Evolutionary conservation across 352 stramenopile species (phyloP).

Genomic region (Pythium monospermum): DNA sequence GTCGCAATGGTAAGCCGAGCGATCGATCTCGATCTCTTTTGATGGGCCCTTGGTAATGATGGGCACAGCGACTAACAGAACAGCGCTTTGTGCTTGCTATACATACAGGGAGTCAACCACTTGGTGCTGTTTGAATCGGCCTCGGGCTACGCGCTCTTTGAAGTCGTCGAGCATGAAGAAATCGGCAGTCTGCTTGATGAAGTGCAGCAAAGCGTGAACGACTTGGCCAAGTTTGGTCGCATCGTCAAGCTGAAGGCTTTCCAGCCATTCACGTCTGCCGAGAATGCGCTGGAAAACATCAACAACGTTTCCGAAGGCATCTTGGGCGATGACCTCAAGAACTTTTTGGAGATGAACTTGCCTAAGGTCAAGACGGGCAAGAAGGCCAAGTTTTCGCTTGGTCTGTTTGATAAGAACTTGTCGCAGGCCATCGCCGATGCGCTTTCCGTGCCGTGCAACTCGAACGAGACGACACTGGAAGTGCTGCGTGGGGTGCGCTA

Average conservation of each 20-base stretch:
- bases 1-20: background rate
- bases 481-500: constrained; percentile 95
- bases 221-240: constrained; percentile 94
- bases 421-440: constrained; percentile 95
- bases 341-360: constrained; percentile 99
- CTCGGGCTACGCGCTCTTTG: constrained; percentile 98
- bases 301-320: constrained; percentile 97
- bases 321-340: constrained; percentile 91
- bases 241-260: constrained; percentile 99
- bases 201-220: constrained; percentile 90
- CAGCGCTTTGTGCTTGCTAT: background rate
- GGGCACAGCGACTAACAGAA: background rate
- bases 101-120: constrained; percentile 51
- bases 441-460: constrained; percentile 92
- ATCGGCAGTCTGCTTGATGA: constrained; percentile 87
- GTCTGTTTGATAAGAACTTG: constrained; percentile 92
- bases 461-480: constrained; percentile 97
- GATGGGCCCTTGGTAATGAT: background rate
- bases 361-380: constrained; percentile 94
- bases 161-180: constrained; percentile 97
- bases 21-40: no score
- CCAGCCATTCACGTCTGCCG: constrained; percentile 97
- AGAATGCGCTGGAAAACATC: constrained; percentile 99
- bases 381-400: constrained; percentile 87
- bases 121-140: constrained; percentile 97